phyloP scores from a whole-genome alignment of 2,329 filamentous ascomycete species.

The Aspergillus versicolor region DNA sequence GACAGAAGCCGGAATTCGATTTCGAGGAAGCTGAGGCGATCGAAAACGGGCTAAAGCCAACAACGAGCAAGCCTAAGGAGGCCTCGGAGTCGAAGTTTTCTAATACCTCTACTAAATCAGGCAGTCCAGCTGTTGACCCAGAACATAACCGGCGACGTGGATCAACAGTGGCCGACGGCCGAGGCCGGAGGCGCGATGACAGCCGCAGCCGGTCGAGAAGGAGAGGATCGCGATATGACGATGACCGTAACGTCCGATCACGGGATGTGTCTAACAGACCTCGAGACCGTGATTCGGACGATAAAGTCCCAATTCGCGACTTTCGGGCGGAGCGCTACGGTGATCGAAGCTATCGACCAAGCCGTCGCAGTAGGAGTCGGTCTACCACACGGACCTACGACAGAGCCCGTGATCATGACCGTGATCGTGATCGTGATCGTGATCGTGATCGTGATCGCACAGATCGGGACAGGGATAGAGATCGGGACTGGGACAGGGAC shows the following conservation, averaged over 20 bases:
- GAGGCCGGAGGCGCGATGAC: constrained; percentile 24
- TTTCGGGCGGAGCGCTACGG: constrained; percentile 29
- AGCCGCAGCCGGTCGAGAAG: constrained; percentile 32
- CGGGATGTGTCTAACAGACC: constrained; percentile 29
- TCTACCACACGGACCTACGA: constrained; percentile 28
- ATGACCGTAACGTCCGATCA: constrained; percentile 29
- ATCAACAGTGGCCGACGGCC: constrained; percentile 26
- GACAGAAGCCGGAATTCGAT: constrained; percentile 52
- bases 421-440: constrained; percentile 24
- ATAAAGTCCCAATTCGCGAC: constrained; percentile 32
- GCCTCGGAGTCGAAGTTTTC: constrained; percentile 28
- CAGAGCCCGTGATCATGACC: constrained; percentile 26
- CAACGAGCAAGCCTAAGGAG: constrained; percentile 28
- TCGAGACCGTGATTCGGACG: constrained; percentile 35
- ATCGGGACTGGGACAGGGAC: constrained; percentile 4
- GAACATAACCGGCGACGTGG: constrained; percentile 26
- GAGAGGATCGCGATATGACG: constrained; percentile 29
- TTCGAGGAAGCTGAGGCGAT: constrained; percentile 47
- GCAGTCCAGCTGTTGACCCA: constrained; percentile 29
- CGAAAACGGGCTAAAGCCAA: constrained; percentile 38
- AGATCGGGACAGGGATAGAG: not conserved
- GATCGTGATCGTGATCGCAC: constrained; percentile 16
- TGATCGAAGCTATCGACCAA: constrained; percentile 34
- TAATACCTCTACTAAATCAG: constrained; percentile 27
- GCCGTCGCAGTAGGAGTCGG: constrained; percentile 36